Evolutionary conservation across 345 rosid species (phyloP).

Genomic region (Gossypium arboreum): DNA sequence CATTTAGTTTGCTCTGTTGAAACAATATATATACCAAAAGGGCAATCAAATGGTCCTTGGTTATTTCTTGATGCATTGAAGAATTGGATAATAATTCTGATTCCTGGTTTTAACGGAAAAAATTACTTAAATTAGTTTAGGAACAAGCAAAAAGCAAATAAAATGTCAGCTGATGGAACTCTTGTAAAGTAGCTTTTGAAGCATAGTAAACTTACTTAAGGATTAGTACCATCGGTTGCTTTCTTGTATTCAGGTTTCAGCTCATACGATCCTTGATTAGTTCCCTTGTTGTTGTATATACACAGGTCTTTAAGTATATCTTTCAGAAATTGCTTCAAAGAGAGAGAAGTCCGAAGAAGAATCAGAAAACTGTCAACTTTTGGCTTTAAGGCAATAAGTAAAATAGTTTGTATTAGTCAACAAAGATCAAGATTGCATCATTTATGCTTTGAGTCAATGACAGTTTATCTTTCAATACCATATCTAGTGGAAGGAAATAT

Average conservation of each 20-base stretch:
- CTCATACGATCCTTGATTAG: conserved; percentile 85
- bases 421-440: background rate
- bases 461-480: background rate
- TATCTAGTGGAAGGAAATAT: background rate
- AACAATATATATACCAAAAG: background rate
- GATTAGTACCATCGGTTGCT: conserved; percentile 35
- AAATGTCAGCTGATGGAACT: background rate
- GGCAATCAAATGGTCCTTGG: background rate
- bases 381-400: background rate
- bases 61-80: conserved; percentile 8
- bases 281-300: conserved; percentile 84
- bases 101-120: background rate
- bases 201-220: conserved; percentile 13
- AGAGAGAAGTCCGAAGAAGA: conserved; percentile 2
- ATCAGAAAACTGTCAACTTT: background rate
- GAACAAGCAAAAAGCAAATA: background rate
- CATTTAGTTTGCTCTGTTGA: background rate
- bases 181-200: background rate
- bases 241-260: conserved; percentile 86
- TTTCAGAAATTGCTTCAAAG: conserved; percentile 74
- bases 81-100: conserved; percentile 1
- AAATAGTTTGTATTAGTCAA: background rate
- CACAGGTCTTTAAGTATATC: conserved; percentile 80
- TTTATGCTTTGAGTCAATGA: background rate
- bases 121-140: background rate